These are phyloP conservation scores for Scheffersomyces spartinae DNA, from an alignment of 805 yeast species.

Conservation along the genomic window DNA sequence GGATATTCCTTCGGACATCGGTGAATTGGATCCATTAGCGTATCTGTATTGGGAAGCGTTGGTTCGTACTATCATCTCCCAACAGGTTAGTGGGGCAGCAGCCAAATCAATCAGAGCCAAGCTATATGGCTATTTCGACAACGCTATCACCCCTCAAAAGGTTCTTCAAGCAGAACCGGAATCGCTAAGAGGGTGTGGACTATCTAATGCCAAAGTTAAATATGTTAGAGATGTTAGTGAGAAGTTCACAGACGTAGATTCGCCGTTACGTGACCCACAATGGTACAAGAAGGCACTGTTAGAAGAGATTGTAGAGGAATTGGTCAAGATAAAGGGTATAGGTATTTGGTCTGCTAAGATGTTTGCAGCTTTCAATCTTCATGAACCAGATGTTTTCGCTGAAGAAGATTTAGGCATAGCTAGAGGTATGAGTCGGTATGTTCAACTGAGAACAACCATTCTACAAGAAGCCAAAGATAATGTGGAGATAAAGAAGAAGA, in stretches of 20 bases:
- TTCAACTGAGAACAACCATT: slow-evolving; percentile 41
- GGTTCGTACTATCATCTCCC: slow-evolving; percentile 42
- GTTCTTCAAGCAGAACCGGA: slow-evolving; percentile 33
- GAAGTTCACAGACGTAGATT: slow-evolving; percentile 32
- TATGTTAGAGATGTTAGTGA: slow-evolving; percentile 48
- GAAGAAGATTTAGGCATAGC: slow-evolving; percentile 77
- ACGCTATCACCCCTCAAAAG: slow-evolving; percentile 35
- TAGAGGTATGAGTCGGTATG: slow-evolving; percentile 62
- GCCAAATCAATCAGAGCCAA: slow-evolving; percentile 52
- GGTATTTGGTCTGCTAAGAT: slow-evolving; percentile 86
- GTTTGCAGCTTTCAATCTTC: slow-evolving; percentile 66
- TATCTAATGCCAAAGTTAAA: slow-evolving; percentile 55
- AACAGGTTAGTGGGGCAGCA: slow-evolving; percentile 74
- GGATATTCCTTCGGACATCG: background rate
- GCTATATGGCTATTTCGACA: slow-evolving; percentile 23
- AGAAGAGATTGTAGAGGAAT: slow-evolving; percentile 35
- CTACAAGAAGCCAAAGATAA: slow-evolving; percentile 31
- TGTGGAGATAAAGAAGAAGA: slow-evolving; percentile 20
- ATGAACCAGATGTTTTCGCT: slow-evolving; percentile 60
- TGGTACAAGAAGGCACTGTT: slow-evolving; percentile 27
- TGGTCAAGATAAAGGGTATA: slow-evolving; percentile 53
- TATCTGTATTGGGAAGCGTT: slow-evolving; percentile 30
- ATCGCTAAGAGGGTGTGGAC: slow-evolving; percentile 49
- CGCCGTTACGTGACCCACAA: slow-evolving; percentile 17
- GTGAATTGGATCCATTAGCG: slow-evolving; percentile 11